Conservation (phyloP, 2,329 filamentous ascomycete genomes). For the Fusarium oligoseptatum region DNA sequence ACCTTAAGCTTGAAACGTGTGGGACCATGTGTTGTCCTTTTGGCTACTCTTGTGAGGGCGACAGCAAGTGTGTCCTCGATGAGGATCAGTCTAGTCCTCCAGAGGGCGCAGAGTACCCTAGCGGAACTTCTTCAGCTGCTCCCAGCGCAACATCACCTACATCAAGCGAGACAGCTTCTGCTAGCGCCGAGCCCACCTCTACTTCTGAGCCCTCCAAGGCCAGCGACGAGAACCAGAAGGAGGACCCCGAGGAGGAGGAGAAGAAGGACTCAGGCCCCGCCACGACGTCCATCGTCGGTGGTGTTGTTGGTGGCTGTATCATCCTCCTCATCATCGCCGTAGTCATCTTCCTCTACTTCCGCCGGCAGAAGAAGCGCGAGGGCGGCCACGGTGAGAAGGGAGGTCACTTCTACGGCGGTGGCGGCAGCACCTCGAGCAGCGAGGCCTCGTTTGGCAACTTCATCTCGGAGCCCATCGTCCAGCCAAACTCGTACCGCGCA, state of each 20-base stretch:
- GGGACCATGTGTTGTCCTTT: constrained; percentile 76
- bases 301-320: constrained; percentile 61
- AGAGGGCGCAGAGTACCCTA: constrained; percentile 47
- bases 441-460: constrained; percentile 56
- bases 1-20: constrained; percentile 68
- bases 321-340: constrained; percentile 56
- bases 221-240: constrained; percentile 11
- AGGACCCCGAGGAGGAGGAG: constrained; percentile 10
- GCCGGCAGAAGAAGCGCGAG: constrained; percentile 47
- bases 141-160: constrained; percentile 35
- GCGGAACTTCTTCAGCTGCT: constrained; percentile 36
- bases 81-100: constrained; percentile 62
- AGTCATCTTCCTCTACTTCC: constrained; percentile 57
- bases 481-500: constrained; percentile 58
- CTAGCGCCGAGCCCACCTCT: constrained; percentile 37
- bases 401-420: constrained; percentile 25
- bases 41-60: constrained; percentile 73
- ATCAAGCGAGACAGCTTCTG: constrained; percentile 39
- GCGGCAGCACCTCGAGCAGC: constrained; percentile 35
- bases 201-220: constrained; percentile 33
- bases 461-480: constrained; percentile 69
- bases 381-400: constrained; percentile 37
- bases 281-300: constrained; percentile 60
- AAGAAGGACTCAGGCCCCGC: constrained; percentile 45
- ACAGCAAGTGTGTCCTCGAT: constrained; percentile 65